Conservation (phyloP, 805 yeast species). For the Lipomyces starkeyi region DNA sequence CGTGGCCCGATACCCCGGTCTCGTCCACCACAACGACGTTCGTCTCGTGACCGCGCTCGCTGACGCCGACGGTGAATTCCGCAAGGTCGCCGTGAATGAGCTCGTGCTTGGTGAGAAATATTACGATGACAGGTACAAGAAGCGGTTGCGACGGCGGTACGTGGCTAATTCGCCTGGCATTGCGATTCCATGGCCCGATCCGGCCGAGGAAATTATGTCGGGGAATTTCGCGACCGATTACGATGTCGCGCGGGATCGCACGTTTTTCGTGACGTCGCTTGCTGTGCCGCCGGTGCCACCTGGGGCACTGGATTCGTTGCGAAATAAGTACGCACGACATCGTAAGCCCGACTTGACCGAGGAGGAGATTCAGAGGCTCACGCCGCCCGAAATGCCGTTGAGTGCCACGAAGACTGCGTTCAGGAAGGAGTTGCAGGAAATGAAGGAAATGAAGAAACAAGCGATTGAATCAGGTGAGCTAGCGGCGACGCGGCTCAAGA, state of each 20-base stretch:
- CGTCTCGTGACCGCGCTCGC: constrained; percentile 79
- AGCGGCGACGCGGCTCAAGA: not conserved
- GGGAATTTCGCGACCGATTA: constrained; percentile 24
- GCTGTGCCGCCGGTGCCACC: constrained; percentile 72
- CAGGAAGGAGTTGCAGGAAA: constrained; percentile 12
- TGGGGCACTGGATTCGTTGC: constrained; percentile 67
- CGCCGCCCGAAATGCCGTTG: constrained; percentile 38
- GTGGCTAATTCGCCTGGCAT: constrained; percentile 72
- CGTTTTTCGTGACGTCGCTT: constrained; percentile 73
- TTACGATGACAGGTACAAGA: constrained; percentile 75
- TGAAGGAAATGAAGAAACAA: not conserved
- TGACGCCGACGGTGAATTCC: constrained; percentile 64
- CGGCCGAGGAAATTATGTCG: constrained; percentile 58
- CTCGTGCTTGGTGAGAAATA: constrained; percentile 69
- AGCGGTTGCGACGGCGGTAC: constrained; percentile 76
- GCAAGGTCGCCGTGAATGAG: constrained; percentile 80
- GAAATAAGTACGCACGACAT: constrained; percentile 76
- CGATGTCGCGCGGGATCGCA: constrained; percentile 56
- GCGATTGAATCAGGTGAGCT: not conserved
- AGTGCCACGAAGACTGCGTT: constrained; percentile 23
- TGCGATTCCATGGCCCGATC: constrained; percentile 84
- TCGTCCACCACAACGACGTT: constrained; percentile 64
- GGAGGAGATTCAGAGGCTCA: constrained; percentile 27
- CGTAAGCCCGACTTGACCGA: constrained; percentile 47
- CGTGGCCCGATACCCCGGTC: constrained; percentile 69